Evolutionary conservation across 2,329 filamentous ascomycete genomes (phyloP).

Genomic region (Tolypocladium paradoxum): DNA sequence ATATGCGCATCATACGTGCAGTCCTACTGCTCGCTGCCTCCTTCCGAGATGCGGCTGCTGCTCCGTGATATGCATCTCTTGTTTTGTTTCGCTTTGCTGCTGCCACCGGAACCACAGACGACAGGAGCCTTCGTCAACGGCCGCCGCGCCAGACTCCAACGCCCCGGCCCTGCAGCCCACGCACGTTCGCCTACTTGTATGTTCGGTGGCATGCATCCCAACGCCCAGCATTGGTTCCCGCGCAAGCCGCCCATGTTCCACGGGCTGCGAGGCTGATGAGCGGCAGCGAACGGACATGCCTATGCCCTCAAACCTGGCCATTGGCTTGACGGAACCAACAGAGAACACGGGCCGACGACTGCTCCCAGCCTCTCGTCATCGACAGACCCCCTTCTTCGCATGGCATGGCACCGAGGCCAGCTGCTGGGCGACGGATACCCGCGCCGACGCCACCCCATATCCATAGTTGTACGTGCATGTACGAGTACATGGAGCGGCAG

Average conservation of each 20-base stretch:
- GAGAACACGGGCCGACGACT: not conserved
- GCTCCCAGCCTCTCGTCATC: not conserved
- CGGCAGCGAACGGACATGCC: too few species aligned
- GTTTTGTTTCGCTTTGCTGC: not conserved
- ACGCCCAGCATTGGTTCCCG: not conserved
- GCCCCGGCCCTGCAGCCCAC: not conserved
- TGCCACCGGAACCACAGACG: not conserved
- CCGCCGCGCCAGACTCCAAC: too few species aligned
- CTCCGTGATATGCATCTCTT: not conserved
- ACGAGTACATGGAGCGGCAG: not conserved
- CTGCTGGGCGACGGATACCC: not conserved
- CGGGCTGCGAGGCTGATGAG: not conserved
- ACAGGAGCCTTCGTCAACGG: not conserved
- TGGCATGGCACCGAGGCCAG: not conserved
- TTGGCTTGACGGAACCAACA: not conserved
- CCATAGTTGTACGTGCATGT: not conserved
- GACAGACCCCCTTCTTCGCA: not conserved
- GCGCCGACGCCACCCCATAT: not conserved
- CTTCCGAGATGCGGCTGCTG: not conserved
- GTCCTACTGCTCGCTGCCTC: constrained; percentile 3
- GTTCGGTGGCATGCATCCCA: not conserved
- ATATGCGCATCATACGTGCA: constrained; percentile 28
- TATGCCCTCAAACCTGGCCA: too few species aligned
- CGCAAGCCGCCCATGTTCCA: not conserved
- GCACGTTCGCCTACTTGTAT: not conserved